Percentiles rank a stretch among this genome's conserved stretches.
Evolutionary conservation across 106 monocot species (phyloP).

Genomic region (Dioscorea alata): DNA sequence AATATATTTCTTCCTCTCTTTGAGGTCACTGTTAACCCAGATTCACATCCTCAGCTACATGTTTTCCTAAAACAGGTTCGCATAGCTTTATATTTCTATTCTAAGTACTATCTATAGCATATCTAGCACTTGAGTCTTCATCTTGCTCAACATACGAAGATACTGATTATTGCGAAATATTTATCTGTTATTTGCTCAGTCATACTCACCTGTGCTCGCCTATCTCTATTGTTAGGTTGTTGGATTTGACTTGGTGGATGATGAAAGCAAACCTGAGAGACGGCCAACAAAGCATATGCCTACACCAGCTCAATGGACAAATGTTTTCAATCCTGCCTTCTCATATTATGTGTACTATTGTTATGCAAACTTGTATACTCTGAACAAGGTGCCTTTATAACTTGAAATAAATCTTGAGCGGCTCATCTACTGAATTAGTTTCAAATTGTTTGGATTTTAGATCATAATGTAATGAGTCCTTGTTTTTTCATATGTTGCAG

Average conservation of each 20-base stretch:
- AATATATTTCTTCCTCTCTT: constrained; percentile 98
- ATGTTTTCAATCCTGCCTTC: constrained; percentile 95
- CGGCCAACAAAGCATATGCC: constrained; percentile 99
- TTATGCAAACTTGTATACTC: constrained; percentile 90
- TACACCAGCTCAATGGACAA: constrained; percentile 91
- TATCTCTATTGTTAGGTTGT: constrained; percentile 54
- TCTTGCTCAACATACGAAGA: too few species aligned
- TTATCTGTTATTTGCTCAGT: too few species aligned
- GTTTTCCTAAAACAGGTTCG: constrained; percentile 88
- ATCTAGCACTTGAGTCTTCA: too few species aligned
- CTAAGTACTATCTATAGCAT: too few species aligned
- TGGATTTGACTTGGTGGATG: constrained; percentile 97
- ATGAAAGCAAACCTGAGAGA: constrained; percentile 98
- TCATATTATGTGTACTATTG: constrained; percentile 96
- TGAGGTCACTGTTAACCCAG: constrained; percentile 89
- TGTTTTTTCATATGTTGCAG: constrained; percentile 29
- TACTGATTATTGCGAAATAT: too few species aligned
- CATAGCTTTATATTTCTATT: neutral
- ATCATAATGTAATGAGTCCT: neutral
- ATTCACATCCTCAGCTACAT: constrained; percentile 96
- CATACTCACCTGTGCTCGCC: too few species aligned
- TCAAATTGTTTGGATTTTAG: too few species aligned
- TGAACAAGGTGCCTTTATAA: constrained; percentile 62
- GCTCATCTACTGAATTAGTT: too few species aligned
- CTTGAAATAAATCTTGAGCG: too few species aligned